These are phyloP conservation scores for Xerocomellus intermedius DNA, from an alignment of 768 basidiomycete species.

Conservation along the genomic window DNA sequence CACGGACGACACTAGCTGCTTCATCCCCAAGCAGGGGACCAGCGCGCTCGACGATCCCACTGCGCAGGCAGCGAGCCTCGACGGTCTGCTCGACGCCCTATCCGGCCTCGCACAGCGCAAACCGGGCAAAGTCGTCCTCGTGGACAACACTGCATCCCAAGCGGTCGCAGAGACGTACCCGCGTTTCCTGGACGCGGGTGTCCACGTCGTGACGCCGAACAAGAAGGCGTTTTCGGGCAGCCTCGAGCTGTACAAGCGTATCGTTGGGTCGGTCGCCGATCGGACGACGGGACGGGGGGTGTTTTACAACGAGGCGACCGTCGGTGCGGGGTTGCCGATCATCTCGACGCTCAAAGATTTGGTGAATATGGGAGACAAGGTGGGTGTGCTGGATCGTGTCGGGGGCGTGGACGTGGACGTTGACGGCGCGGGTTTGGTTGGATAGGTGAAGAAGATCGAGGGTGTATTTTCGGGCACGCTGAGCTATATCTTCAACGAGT, in stretches of 20 bases:
- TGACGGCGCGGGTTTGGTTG: background rate
- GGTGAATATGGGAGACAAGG: slow-evolving; percentile 89
- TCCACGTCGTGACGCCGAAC: slow-evolving; percentile 93
- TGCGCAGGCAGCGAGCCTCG: slow-evolving; percentile 38
- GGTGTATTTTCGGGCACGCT: slow-evolving; percentile 98
- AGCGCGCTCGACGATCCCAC: slow-evolving; percentile 44
- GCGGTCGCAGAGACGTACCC: slow-evolving; percentile 82
- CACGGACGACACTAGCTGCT: slow-evolving; percentile 41
- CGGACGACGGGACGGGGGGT: slow-evolving; percentile 41
- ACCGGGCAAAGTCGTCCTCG: slow-evolving; percentile 58
- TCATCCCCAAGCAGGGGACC: slow-evolving; percentile 43
- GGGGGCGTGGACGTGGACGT: background rate
- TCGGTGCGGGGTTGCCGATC: slow-evolving; percentile 94
- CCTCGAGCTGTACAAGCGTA: slow-evolving; percentile 62
- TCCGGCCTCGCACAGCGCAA: slow-evolving; percentile 43
- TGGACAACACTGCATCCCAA: slow-evolving; percentile 92
- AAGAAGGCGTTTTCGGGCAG: slow-evolving; percentile 92
- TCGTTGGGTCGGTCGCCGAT: slow-evolving; percentile 46
- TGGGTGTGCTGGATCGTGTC: slow-evolving; percentile 28
- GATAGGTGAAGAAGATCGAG: slow-evolving; percentile 83
- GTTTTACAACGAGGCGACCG: slow-evolving; percentile 86
- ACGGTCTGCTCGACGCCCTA: slow-evolving; percentile 42
- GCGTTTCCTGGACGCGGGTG: slow-evolving; percentile 68
- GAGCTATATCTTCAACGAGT: slow-evolving; percentile 99
- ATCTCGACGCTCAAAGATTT: slow-evolving; percentile 91